Evolutionary conservation across 495 filamentous ascomycete genomes (phyloP).

Genomic region (Rhypophila decipiens): DNA sequence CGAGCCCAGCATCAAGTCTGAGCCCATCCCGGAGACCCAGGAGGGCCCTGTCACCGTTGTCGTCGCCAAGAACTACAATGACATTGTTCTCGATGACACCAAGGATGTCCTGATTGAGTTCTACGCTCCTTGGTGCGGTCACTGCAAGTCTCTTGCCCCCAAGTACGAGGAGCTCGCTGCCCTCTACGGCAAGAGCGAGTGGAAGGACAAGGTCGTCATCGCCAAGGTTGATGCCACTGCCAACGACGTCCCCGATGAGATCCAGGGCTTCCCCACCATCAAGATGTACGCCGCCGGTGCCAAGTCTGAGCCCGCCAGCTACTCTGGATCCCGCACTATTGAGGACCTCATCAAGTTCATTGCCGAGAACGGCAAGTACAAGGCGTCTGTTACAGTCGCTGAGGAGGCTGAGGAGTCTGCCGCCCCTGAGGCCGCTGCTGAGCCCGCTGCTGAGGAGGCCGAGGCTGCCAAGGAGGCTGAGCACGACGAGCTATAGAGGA

Average conservation of each 20-base stretch:
- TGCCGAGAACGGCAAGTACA: slow-evolving; percentile 88
- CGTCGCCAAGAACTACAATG: slow-evolving; percentile 91
- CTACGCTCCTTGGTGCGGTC: slow-evolving; percentile 98
- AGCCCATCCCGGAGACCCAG: slow-evolving; percentile 92
- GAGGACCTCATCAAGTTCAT: slow-evolving; percentile 94
- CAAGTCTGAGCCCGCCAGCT: slow-evolving; percentile 80
- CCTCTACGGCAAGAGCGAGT: slow-evolving; percentile 68
- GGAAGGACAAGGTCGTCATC: slow-evolving; percentile 77
- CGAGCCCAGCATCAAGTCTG: slow-evolving; percentile 94
- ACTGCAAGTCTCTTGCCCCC: slow-evolving; percentile 92
- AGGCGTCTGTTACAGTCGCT: slow-evolving; percentile 50
- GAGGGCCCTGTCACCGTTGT: slow-evolving; percentile 84
- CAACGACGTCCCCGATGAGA: slow-evolving; percentile 96
- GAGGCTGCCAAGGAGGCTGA: slow-evolving; percentile 47
- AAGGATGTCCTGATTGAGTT: slow-evolving; percentile 99
- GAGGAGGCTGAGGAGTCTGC: slow-evolving; percentile 46
- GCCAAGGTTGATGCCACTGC: slow-evolving; percentile 97
- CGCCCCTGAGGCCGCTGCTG: slow-evolving; percentile 46
- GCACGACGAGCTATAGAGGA: slow-evolving; percentile 63
- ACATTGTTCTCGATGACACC: slow-evolving; percentile 83
- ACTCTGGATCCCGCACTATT: slow-evolving; percentile 80
- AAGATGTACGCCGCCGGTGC: slow-evolving; percentile 91
- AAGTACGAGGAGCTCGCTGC: slow-evolving; percentile 87
- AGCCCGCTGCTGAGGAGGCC: slow-evolving; percentile 33
- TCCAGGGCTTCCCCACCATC: slow-evolving; percentile 98